Base-by-base conservation (phyloP, 148 eudicot genomes). In the Diospyros kaki region DNA sequence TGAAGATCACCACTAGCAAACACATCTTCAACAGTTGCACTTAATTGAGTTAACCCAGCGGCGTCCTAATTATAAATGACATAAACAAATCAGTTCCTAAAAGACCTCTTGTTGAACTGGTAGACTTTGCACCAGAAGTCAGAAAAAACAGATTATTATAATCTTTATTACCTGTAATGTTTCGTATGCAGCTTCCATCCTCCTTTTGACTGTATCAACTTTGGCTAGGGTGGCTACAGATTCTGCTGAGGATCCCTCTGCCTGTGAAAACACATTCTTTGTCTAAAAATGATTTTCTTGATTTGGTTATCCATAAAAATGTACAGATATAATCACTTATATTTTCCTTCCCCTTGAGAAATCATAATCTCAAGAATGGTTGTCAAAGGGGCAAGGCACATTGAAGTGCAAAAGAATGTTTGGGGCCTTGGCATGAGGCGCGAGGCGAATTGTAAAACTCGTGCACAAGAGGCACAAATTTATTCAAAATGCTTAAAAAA, bases 1-100 rank as follows among this genome's bases (percentile, higher is more conserved):
- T 97, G 94, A 77, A 94, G 98, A 81, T 94, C 98, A 58, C 97
- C 97, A 85, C 96, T 94, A 39, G 97, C 90, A 82, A 94, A 94
- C 58, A 94, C 98, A 83, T 92, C 98, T 89, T 94, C 98, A 63
- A 94, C 97, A 7, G 98, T 94, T 13, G 93, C 90, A 81, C 98
- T 92, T 82, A 94, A 78, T 76, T 94, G 98, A 40, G 96, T 92
- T 78, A 92, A 79, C 15, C 98, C 98, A 68, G 96, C 97, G 75
- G 97, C 98, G 86, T 94, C 98, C 98, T 94, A 73, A 73, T 75
- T 62, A 75, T 52, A 39, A 69, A 56, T 71, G 17, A 59, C 11
- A 83, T 1, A 71, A 55, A 40, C 17, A 17, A 65, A 17, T 17
- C 52, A 41, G 43, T 60, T 52, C 61, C 69, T 62, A 8, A 51